A percentile compares a stretch with the other conserved stretches of the same genome.
Conservation (phyloP, 345 rosid species). For the Cardamine occulta region DNA sequence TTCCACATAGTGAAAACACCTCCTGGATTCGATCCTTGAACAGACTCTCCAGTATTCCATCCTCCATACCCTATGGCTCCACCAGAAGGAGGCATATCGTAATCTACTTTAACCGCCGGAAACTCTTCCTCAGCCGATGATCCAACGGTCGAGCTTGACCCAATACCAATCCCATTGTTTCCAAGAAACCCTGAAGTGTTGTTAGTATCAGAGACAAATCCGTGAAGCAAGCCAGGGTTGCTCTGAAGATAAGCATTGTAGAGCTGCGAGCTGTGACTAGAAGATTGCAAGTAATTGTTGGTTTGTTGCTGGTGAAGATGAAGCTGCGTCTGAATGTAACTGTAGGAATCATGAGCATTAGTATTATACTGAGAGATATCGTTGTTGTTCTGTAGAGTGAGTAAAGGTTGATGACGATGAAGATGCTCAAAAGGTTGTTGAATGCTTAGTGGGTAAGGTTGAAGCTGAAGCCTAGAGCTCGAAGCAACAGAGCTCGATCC, state of each 20-base stretch:
- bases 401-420: constrained; percentile 58
- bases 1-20: constrained; percentile 91
- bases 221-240: constrained; percentile 73
- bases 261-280: constrained; percentile 56
- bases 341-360: constrained; percentile 60
- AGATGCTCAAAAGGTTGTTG: constrained; percentile 62
- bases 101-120: constrained; percentile 78
- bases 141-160: constrained; percentile 53
- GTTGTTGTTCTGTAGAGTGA: constrained; percentile 71
- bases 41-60: constrained; percentile 76
- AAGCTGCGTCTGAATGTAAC: constrained; percentile 77
- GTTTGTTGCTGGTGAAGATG: constrained; percentile 67
- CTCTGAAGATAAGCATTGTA: constrained; percentile 73
- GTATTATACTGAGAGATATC: constrained; percentile 64
- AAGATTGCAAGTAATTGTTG: constrained; percentile 48
- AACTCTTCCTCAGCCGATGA: constrained; percentile 61
- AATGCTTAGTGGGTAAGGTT: constrained; percentile 66
- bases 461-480: constrained; percentile 56
- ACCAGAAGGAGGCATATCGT: constrained; percentile 64
- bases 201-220: constrained; percentile 57
- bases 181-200: constrained; percentile 61
- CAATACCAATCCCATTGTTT: constrained; percentile 58
- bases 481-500: constrained; percentile 50
- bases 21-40: constrained; percentile 73
- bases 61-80: constrained; percentile 58